Conservation (phyloP, 345 rosid species). For the Lagerstroemia speciosa region DNA sequence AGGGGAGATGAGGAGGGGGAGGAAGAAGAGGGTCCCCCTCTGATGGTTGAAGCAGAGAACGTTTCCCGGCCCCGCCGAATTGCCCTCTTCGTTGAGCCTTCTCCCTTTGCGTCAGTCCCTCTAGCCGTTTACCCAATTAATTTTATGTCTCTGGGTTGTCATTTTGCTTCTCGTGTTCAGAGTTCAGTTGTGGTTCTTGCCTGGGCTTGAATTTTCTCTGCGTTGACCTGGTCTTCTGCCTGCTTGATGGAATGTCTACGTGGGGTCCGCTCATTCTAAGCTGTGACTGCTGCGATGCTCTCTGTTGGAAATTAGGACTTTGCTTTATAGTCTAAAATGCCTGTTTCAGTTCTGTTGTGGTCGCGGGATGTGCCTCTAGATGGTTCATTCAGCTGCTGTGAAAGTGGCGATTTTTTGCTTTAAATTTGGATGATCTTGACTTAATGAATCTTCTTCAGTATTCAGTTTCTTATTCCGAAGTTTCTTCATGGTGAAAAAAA, state of each 20-base stretch:
- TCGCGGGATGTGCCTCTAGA: background rate
- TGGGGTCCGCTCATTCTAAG: background rate
- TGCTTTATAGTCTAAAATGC: too few species aligned
- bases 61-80: conserved; percentile 64
- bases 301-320: too few species aligned
- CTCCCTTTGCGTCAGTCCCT: conserved; percentile 84
- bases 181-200: background rate
- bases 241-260: conserved; percentile 8
- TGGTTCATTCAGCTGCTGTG: background rate
- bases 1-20: conserved; percentile 26
- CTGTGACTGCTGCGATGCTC: background rate
- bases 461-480: background rate
- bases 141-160: background rate
- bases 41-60: conserved; percentile 43
- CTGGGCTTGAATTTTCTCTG: background rate
- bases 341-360: background rate
- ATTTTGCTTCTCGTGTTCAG: background rate
- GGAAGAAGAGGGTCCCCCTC: conserved; percentile 42
- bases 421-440: background rate
- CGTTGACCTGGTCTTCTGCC: background rate
- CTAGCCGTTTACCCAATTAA: background rate
- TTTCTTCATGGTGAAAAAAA: background rate
- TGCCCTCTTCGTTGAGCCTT: conserved; percentile 95
- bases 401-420: background rate
- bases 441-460: background rate